These are phyloP conservation scores for Lipomyces spencermartinsiae DNA, from an alignment of 805 yeast genomes.

Conservation along the genomic window DNA sequence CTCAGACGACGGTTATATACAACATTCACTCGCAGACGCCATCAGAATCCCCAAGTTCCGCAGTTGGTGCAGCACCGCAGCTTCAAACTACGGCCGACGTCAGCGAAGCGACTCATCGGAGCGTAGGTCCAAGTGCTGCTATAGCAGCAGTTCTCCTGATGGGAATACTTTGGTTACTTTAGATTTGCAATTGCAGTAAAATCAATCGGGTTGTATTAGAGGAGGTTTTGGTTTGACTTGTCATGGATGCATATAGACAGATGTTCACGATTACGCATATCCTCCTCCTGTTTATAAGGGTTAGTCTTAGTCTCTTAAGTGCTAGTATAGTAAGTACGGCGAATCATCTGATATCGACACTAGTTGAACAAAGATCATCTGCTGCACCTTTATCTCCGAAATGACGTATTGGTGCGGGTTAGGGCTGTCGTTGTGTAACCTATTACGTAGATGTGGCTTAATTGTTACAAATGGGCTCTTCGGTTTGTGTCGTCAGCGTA, in stretches of 20 bases:
- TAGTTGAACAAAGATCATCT: too few relatives aligned
- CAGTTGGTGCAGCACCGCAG: slow-evolving; percentile 11
- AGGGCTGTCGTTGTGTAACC: neutral
- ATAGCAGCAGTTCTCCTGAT: neutral
- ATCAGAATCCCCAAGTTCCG: neutral
- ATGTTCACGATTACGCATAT: neutral
- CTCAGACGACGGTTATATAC: slow-evolving; percentile 20
- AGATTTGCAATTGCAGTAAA: neutral
- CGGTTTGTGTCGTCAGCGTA: neutral
- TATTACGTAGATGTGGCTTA: neutral
- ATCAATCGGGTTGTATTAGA: neutral
- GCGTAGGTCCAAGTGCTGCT: neutral
- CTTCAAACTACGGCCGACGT: slow-evolving; percentile 4
- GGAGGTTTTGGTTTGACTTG: neutral
- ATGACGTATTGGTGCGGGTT: neutral
- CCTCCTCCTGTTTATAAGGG: neutral
- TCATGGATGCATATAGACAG: neutral
- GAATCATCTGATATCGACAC: too few relatives aligned
- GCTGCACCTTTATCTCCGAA: too few relatives aligned
- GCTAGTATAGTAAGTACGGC: too few relatives aligned
- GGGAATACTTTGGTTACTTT: neutral
- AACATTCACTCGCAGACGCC: neutral
- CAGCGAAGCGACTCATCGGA: slow-evolving; percentile 4
- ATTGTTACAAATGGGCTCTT: neutral
- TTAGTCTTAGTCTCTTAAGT: too few relatives aligned